Evolutionary conservation across 495 filamentous ascomycete genomes (phyloP).

Genomic region (Hypoxylon perforatum): DNA sequence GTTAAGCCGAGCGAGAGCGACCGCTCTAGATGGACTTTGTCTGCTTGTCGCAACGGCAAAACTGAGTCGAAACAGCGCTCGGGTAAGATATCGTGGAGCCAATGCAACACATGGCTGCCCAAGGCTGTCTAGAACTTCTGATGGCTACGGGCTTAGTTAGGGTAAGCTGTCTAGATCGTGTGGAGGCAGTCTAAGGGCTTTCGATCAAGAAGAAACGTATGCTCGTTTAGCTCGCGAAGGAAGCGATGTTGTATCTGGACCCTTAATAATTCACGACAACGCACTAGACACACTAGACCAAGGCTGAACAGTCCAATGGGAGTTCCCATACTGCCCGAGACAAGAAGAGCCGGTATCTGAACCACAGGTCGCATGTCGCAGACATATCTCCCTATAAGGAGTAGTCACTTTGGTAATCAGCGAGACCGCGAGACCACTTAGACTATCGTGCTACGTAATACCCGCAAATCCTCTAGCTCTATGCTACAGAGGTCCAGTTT

Average conservation of each 20-base stretch:
- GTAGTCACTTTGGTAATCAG: neutral
- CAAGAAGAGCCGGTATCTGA: constrained; percentile 14
- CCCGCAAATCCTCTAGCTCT: neutral
- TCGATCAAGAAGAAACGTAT: neutral
- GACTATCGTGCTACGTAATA: constrained; percentile 15
- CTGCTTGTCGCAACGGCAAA: constrained; percentile 12
- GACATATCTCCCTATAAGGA: constrained; percentile 19
- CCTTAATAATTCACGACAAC: constrained; percentile 1
- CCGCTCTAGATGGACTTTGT: constrained; percentile 11
- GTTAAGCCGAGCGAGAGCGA: constrained; percentile 18
- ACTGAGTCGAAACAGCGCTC: constrained; percentile 13
- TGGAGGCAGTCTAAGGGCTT: constrained; percentile 12
- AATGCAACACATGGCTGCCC: constrained; percentile 14
- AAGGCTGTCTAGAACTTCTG: constrained; percentile 23
- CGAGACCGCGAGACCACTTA: neutral
- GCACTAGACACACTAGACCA: neutral
- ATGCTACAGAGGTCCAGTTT: constrained; percentile 8
- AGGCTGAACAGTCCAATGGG: constrained; percentile 7
- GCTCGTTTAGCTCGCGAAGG: constrained; percentile 9
- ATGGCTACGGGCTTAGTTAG: neutral
- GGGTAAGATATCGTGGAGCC: constrained; percentile 8
- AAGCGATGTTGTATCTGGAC: constrained; percentile 13
- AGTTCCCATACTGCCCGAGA: constrained; percentile 8
- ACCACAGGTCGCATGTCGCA: constrained; percentile 34
- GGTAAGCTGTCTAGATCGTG: constrained; percentile 1